Percentiles rank a stretch among this genome's conserved stretches.
phyloP scores from a whole-genome alignment of 805 yeast species.

The Zygoascus tannicola region DNA sequence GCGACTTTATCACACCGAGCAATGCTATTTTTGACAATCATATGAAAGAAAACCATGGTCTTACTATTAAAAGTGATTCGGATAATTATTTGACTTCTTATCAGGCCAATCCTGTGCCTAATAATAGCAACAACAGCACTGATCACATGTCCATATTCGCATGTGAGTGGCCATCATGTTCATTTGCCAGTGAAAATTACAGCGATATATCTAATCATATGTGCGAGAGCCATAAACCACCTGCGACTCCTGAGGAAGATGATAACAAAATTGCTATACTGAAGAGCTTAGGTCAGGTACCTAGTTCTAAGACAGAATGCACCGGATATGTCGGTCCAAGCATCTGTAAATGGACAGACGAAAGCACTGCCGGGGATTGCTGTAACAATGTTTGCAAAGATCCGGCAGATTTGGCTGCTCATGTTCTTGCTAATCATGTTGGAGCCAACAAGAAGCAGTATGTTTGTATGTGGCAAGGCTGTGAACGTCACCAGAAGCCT shows the following conservation, averaged over 20 bases:
- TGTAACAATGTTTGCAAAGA: slow-evolving; percentile 46
- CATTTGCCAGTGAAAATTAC: not conserved
- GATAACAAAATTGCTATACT: not conserved
- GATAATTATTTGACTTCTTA: not conserved
- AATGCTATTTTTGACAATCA: slow-evolving; percentile 39
- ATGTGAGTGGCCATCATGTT: not conserved
- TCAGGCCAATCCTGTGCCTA: slow-evolving; percentile 17
- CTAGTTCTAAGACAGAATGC: no score
- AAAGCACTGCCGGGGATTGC: slow-evolving; percentile 18
- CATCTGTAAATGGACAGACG: slow-evolving; percentile 35
- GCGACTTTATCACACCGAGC: slow-evolving; percentile 37
- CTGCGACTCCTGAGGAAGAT: slow-evolving; percentile 1
- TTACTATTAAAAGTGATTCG: not conserved
- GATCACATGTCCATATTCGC: no score
- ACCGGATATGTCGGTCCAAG: slow-evolving; percentile 6
- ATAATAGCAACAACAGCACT: not conserved
- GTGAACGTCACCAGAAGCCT: slow-evolving; percentile 51
- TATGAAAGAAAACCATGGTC: slow-evolving; percentile 23
- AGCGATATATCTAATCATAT: slow-evolving; percentile 1
- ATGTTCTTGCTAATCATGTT: slow-evolving; percentile 58
- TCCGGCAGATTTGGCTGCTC: slow-evolving; percentile 60
- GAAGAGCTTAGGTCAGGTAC: not conserved
- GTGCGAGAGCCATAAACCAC: not conserved
- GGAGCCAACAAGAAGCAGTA: slow-evolving; percentile 65
- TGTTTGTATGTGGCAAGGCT: slow-evolving; percentile 68